Base-by-base conservation (phyloP, 208 protist genomes). In the Trypanosoma platydactyli region DNA sequence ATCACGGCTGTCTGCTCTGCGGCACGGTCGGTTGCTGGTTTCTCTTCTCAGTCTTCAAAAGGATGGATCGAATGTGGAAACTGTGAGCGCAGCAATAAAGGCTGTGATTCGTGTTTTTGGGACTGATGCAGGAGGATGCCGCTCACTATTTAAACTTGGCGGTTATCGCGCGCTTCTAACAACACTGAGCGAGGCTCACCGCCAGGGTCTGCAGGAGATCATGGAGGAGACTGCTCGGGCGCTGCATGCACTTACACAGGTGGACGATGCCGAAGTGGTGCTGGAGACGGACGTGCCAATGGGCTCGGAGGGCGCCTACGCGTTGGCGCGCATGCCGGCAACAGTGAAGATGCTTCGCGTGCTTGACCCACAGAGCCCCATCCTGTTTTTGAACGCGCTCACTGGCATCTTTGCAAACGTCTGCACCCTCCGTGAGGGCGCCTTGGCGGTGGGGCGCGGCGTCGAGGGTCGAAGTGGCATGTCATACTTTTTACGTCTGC, bases 291-390 rank as follows among this genome's bases (percentile, higher is more conserved):
- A 95, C 51, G 81, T 95, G 33, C 89, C 89, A 7, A 16, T 30
- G 13, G 89, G 89, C 27, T 52, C 83, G 42, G 84, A 91, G 59
- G 86, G 89, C 6, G 78, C 84, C 18, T 79, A 88, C 48, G 71
- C 76, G 13, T 69, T 95, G 45, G 86, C 89, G 15, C 78, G 64
- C 64, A 78, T 88, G 66, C 85, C 89, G 55, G 81, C 89, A 29
- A 90, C 83, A 9, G 82, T 81, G 62, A 92, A 91, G 70, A 95
- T 95, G 86, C 79, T 95, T n/a, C 81, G 86, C 64, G 85, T 95
- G 58, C 78, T 95, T 33, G 86, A 95, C 73, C 75, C 81, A 2
- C 77, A 85, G 33, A 80, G 83, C 67, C 75, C 86, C n/a, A 78
- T 87, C 33, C 52, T 80, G 27, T 90, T 95, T 60, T 79, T 95